Evolutionary conservation across 2,329 filamentous ascomycete genomes (phyloP), one percentile per base, ranked within the genome.

Genomic region (Chaetomiaceae sp.): DNA sequence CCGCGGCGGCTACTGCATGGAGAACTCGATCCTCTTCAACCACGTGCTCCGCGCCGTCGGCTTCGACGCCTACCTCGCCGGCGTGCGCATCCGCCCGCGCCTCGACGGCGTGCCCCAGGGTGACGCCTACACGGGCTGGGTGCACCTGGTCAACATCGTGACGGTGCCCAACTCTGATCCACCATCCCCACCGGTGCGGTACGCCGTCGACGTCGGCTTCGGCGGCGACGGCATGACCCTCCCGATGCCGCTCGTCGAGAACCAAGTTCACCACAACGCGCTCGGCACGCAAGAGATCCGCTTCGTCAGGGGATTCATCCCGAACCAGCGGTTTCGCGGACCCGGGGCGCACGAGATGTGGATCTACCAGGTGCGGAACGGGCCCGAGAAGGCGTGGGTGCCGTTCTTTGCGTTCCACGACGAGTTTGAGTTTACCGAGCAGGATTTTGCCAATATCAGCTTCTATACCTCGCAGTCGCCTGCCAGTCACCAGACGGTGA

Each of bases 391-490:
- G 41, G 69, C 71, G 2, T 90, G 84, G 80, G 70, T 74, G 19
- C 70, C 77, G 1, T 77, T 74, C 42, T 88, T 87, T 64, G 79
- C 75, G 54, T 90, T 89, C 64, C 75, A 76, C 14, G 38, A 50
- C 2, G 80, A 86, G 54, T 70, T 76, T 14, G 83, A 87, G 64
- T 87, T 85, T 64, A 63, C 80, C 30, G 75, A 73, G 4, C 38
- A 20, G 39, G 84, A 87, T 65, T 87, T 81, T 59, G 73, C 73
- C 31, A 69, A 83, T 5, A 72, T 85, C 70, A 86, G 79, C 63
- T 78, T 71, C 58, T 77, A 63, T 41, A 79, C 77, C 1, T 80
- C 77, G 55, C 71, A 39, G 70, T 67, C 49, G 65, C 68, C 44
- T 8, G 46, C 19, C 63, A 64, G 72, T 50, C 78, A 74, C 62